Percentiles rank a stretch among this genome's conserved stretches.
Conservation (phyloP, 495 filamentous ascomycete genomes). For the Hypoxylon cercidicola region DNA sequence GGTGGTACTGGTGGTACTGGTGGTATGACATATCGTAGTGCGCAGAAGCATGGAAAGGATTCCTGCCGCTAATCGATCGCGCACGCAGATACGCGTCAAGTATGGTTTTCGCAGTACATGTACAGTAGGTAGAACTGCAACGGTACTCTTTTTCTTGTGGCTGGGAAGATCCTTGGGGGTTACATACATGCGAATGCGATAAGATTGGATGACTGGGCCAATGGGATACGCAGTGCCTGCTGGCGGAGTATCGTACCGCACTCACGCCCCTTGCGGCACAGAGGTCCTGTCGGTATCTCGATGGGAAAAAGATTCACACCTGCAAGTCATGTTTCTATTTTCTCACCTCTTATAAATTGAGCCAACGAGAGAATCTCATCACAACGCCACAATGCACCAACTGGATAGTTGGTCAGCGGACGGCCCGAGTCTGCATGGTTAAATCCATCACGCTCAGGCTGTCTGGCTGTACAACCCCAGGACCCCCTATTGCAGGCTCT, state of each 20-base stretch:
- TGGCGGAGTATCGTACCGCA: slow-evolving; percentile 12
- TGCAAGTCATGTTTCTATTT: slow-evolving; percentile 35
- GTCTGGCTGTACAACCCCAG: no score
- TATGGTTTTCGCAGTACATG: background rate
- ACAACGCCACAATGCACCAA: background rate
- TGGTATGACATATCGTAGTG: slow-evolving; percentile 7
- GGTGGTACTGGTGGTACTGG: no score
- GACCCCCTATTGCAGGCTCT: slow-evolving; percentile 15
- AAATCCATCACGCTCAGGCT: slow-evolving; percentile 30
- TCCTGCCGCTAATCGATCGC: background rate
- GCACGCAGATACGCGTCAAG: background rate
- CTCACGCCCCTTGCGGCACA: slow-evolving; percentile 11
- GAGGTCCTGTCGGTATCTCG: slow-evolving; percentile 33
- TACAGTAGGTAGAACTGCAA: background rate
- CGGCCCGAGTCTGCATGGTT: slow-evolving; percentile 36
- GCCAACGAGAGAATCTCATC: background rate
- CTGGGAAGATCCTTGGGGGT: slow-evolving; percentile 1
- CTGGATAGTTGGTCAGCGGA: slow-evolving; percentile 2
- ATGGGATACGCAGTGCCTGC: background rate
- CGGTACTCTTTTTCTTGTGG: slow-evolving; percentile 2
- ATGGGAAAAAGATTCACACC: slow-evolving; percentile 31
- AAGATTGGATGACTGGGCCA: background rate
- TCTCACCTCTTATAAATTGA: slow-evolving; percentile 2
- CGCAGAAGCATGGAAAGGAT: background rate
- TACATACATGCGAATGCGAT: background rate